Evolutionary conservation across 2,329 filamentous ascomycete genomes (phyloP), one percentile per base, ranked within the genome.

Genomic region (Tolypocladium amazonense): DNA sequence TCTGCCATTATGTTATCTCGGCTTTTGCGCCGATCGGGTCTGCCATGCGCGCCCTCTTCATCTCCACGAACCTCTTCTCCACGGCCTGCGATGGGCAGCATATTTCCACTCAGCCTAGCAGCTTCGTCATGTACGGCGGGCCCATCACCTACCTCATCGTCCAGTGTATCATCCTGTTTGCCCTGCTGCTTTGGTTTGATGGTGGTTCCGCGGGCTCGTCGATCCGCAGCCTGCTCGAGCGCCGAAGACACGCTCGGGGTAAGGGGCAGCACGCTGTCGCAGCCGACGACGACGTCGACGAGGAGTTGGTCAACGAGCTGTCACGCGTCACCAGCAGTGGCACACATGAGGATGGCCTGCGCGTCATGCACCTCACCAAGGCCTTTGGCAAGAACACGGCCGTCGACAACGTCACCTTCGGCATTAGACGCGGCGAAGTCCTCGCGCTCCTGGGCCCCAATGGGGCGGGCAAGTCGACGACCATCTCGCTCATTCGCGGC

Each of bases 371-470:
- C 70, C 76, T 96, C 2, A 90, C 87, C 38, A 97, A 96, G 72
- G 80, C 82, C 0, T 97, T 96, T 65, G 84, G 85, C 18, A 81
- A 81, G 62, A 87, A 88, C 65, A 85, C 86, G 0, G 92, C 90
- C 3, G 91, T 97, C n/a, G 87, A 96, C 66, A 89, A 96, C 66
- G 84, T 95, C 50, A 90, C 88, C 0, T 96, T 97, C 67, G 88
- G 88, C 23, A 88, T 97, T 38, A 82, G 83, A 20, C 85, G 84
- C 56, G 88, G 89, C 56, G 88, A 96, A 70, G 89, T 96, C 0
- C 96, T 96, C 73, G 92, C 92, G 0, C 80, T 97, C 0, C 81
- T 97, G 1, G 92, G 92, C 0, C 92, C 92, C 20, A 96, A 96
- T 69, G 92, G 92, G 30, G 93, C 92, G 1, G 92, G 92, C 60